Conservation (phyloP, 2,329 filamentous ascomycete genomes). For the Volutella citrinella region DNA sequence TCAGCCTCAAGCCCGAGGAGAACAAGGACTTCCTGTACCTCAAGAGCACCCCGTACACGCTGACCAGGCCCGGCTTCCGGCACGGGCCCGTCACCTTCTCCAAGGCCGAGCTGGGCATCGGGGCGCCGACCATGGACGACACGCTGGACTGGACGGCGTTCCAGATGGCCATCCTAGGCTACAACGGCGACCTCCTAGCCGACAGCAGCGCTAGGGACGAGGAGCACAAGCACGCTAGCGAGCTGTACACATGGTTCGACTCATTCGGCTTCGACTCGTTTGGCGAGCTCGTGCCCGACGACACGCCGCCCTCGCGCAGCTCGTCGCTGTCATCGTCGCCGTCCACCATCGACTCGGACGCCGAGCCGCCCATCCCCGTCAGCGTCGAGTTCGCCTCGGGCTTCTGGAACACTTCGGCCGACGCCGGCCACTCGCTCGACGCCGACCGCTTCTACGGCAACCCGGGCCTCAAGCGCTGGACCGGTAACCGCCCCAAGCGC, state of each 20-base stretch:
- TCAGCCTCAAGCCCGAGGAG: slow-evolving; percentile 25
- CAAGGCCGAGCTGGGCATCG: slow-evolving; percentile 39
- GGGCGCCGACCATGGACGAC: slow-evolving; percentile 41
- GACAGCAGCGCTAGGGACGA: slow-evolving; percentile 43
- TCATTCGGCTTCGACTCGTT: slow-evolving; percentile 44
- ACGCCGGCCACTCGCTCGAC: slow-evolving; percentile 21
- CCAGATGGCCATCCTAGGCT: slow-evolving; percentile 61
- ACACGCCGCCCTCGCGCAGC: slow-evolving; percentile 16
- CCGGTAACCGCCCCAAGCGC: slow-evolving; percentile 31
- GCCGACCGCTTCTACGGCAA: slow-evolving; percentile 31
- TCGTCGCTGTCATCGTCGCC: slow-evolving; percentile 25
- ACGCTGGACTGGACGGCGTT: slow-evolving; percentile 62
- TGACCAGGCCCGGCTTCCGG: slow-evolving; percentile 46
- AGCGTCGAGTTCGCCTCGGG: slow-evolving; percentile 30
- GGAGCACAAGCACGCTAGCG: slow-evolving; percentile 40
- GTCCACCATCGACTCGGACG: slow-evolving; percentile 29
- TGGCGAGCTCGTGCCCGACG: slow-evolving; percentile 36
- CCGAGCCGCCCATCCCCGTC: slow-evolving; percentile 38
- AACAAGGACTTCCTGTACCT: slow-evolving; percentile 47
- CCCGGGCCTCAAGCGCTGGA: slow-evolving; percentile 34
- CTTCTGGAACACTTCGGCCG: slow-evolving; percentile 32
- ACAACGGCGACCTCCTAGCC: slow-evolving; percentile 48
- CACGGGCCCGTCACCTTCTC: slow-evolving; percentile 56
- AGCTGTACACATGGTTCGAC: slow-evolving; percentile 51
- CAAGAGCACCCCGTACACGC: slow-evolving; percentile 46